These are phyloP conservation scores for Scutellaria barbata DNA, from an alignment of 257 asterid genomes.

Conservation along the genomic window DNA sequence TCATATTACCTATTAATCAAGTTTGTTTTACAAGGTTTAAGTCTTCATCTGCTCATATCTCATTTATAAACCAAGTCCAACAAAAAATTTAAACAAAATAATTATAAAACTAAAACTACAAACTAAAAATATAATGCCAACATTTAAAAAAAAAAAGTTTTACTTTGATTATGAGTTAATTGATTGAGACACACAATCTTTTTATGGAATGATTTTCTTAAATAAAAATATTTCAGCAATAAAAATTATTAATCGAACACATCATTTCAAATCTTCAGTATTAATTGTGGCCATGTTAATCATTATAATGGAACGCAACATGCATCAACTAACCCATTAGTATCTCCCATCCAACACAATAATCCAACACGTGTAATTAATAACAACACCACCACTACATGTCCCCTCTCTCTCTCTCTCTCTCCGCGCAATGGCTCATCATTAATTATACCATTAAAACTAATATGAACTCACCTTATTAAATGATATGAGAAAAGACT, in stretches of 20 bases:
- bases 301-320: background rate
- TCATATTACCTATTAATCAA: too few species aligned
- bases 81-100: too few species aligned
- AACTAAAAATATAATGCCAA: too few species aligned
- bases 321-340: conserved; percentile 30
- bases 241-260: background rate
- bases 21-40: too few species aligned
- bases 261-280: background rate
- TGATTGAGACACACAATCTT: background rate
- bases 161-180: too few species aligned
- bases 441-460: conserved; percentile 44
- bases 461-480: conserved; percentile 36
- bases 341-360: conserved; percentile 29
- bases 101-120: too few species aligned
- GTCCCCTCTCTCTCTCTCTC: background rate
- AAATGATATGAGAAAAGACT: conserved; percentile 16
- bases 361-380: conserved; percentile 30
- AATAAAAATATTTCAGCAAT: background rate
- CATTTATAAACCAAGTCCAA: too few species aligned
- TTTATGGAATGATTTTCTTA: background rate
- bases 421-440: conserved; percentile 37
- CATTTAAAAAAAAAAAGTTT: too few species aligned
- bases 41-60: too few species aligned
- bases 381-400: conserved; percentile 6
- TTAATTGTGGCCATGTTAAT: conserved; percentile 13